Evolutionary conservation across 306 rosid genomes (phyloP).

Genomic region (Sechiopsis laciniata): DNA sequence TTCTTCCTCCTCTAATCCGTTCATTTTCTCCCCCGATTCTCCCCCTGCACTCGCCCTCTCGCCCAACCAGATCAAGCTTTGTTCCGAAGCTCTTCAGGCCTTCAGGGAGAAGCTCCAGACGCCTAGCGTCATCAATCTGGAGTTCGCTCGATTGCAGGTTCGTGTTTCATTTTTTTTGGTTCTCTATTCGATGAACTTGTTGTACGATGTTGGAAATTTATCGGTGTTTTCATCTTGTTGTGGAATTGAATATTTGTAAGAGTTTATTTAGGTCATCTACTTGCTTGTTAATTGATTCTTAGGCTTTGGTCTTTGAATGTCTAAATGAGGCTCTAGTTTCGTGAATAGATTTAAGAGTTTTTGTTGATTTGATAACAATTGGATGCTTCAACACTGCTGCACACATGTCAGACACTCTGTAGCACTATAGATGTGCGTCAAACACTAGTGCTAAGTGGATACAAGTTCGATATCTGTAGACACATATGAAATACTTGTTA

Average conservation of each 20-base stretch:
- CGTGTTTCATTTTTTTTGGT: not conserved
- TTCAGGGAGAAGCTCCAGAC: constrained; percentile 49
- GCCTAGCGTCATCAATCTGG: constrained; percentile 44
- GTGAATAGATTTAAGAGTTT: not conserved
- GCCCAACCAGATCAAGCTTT: constrained; percentile 52
- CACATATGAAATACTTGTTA: not conserved
- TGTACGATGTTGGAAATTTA: not conserved
- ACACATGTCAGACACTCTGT: not conserved
- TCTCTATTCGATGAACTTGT: not conserved
- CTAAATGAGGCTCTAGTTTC: constrained; percentile 3
- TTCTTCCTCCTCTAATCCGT: constrained; percentile 19
- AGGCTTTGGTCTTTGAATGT: not conserved
- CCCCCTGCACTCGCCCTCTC: constrained; percentile 45
- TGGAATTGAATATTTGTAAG: not conserved
- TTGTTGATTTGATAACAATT: not conserved
- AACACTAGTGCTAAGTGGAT: not conserved
- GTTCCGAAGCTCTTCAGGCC: constrained; percentile 53
- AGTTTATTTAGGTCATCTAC: not conserved
- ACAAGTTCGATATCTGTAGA: not conserved
- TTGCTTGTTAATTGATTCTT: not conserved
- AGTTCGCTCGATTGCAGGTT: constrained; percentile 70
- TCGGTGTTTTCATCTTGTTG: not conserved
- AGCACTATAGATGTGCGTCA: not conserved
- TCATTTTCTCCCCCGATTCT: constrained; percentile 46
- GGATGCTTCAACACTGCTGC: not conserved